Evolutionary conservation across 495 filamentous ascomycete species (phyloP).

Genomic region (Hypoxylon crocopeplum): DNA sequence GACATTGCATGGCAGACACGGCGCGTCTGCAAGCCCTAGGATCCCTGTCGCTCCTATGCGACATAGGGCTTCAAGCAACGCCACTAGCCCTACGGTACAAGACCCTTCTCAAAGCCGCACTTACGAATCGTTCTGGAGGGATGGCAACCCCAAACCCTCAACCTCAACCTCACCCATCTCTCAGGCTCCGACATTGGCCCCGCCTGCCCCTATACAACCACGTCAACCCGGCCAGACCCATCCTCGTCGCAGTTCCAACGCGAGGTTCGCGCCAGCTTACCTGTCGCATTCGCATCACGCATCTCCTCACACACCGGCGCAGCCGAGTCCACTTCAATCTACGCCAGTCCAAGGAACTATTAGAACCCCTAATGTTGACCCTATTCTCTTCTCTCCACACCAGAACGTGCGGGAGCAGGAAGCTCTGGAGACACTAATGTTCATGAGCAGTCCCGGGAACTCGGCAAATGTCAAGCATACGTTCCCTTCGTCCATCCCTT

Average conservation of each 20-base stretch:
- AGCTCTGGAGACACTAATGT: constrained; percentile 84
- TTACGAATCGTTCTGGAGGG: constrained; percentile 55
- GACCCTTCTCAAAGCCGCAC: constrained; percentile 38
- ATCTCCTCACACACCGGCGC: constrained; percentile 47
- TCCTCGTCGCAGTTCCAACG: constrained; percentile 48
- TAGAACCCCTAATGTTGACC: constrained; percentile 68
- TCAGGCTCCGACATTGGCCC: constrained; percentile 55
- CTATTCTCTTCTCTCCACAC: constrained; percentile 58
- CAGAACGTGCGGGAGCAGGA: constrained; percentile 74
- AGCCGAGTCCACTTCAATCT: constrained; percentile 47
- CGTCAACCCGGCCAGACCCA: constrained; percentile 39
- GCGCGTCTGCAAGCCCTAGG: constrained; percentile 55
- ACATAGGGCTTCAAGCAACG: constrained; percentile 43
- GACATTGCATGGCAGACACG: constrained; percentile 57
- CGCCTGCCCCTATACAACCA: constrained; percentile 65
- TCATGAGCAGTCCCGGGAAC: constrained; percentile 86
- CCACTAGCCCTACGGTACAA: constrained; percentile 40
- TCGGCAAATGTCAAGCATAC: constrained; percentile 63
- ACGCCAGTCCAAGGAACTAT: constrained; percentile 34
- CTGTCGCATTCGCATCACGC: constrained; percentile 47
- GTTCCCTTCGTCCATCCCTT: constrained; percentile 45
- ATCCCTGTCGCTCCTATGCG: constrained; percentile 41
- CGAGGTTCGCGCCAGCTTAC: constrained; percentile 46
- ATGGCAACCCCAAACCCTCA: constrained; percentile 35
- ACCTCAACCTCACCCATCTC: constrained; percentile 33